phyloP scores from a whole-genome alignment of 2,329 filamentous ascomycete species.

The Fusarium tuaranense region DNA sequence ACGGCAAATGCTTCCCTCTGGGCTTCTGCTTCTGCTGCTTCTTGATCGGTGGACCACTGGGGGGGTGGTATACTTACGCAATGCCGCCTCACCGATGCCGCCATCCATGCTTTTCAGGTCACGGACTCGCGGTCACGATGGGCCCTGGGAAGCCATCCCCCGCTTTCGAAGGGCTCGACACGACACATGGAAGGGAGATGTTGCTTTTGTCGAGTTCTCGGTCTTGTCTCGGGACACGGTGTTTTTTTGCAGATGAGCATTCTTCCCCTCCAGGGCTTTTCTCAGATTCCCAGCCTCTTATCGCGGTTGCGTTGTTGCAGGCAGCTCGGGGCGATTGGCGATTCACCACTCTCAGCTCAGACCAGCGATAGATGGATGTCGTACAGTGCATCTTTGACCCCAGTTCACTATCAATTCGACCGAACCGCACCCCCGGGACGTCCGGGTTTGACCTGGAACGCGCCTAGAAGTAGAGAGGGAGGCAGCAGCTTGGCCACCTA shows the following conservation, averaged over 20 bases:
- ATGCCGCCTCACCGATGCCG: slow-evolving; percentile 41
- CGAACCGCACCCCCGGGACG: slow-evolving; percentile 15
- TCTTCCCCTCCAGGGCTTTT: background rate
- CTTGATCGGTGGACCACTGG: slow-evolving; percentile 8
- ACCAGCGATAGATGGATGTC: background rate
- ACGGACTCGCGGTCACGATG: slow-evolving; percentile 43
- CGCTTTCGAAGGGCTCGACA: slow-evolving; percentile 20
- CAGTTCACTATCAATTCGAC: slow-evolving; percentile 1
- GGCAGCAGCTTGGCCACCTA: background rate
- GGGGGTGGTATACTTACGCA: slow-evolving; percentile 21
- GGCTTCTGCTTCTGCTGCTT: background rate
- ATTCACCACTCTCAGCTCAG: background rate
- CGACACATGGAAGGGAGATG: slow-evolving; percentile 3
- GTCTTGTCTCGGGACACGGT: slow-evolving; percentile 14
- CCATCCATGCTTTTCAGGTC: slow-evolving; percentile 42
- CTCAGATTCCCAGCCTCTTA: background rate
- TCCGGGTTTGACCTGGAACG: slow-evolving; percentile 12
- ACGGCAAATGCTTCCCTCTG: slow-evolving; percentile 25
- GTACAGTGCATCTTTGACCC: background rate
- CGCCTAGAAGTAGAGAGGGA: background rate
- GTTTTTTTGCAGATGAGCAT: background rate
- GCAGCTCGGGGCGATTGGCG: background rate
- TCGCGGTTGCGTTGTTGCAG: background rate
- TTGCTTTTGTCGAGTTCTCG: slow-evolving; percentile 4
- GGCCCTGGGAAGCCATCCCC: slow-evolving; percentile 17